These are phyloP conservation scores for Triticum aestivum DNA, from an alignment of 176 grass and related monocot genomes.

Conservation along the genomic window IWGSC_CS_RefSeq_v2.1 NC_057808.1:342353085-342353584, in stretches of 20 bases:
- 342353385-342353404: background rate
- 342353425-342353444: background rate
- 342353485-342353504: background rate
- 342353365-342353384: background rate
- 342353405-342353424: constrained; percentile 14
- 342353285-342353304: constrained; percentile 31
- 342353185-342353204: constrained; percentile 28
- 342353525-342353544: constrained; percentile 32
- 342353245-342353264: constrained; percentile 60
- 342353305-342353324: constrained; percentile 62
- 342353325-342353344: constrained; percentile 76
- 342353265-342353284: constrained; percentile 1
- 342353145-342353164: background rate
- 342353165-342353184: background rate
- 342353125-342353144: background rate
- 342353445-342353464: constrained; percentile 3
- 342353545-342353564: constrained; percentile 14
- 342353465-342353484: background rate
- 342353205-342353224: constrained; percentile 33
- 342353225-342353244: constrained; percentile 70
- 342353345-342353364: background rate
- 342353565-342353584: background rate
- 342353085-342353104: background rate
- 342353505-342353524: background rate
- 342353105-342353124: constrained; percentile 15